These are phyloP conservation scores for Gastrolobium bilobum DNA, from an alignment of 306 rosid genomes.

Conservation along the genomic window DNA sequence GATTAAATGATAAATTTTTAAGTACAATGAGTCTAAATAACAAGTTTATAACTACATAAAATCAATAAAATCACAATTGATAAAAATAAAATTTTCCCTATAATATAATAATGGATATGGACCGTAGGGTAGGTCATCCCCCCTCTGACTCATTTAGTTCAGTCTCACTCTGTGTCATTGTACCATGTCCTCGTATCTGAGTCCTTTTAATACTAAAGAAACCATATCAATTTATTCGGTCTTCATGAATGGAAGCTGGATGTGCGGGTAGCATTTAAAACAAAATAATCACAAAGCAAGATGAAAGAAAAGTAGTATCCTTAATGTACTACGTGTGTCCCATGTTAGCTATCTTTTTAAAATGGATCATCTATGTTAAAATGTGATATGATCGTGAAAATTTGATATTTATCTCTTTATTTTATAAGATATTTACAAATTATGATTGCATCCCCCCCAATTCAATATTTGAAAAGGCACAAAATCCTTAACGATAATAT, in stretches of 20 bases:
- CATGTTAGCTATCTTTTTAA: conserved; percentile 18
- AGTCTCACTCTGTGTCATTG: conserved; percentile 38
- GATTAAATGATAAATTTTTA: too few relatives aligned
- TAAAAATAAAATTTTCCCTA: not conserved
- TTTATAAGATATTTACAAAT: too few relatives aligned
- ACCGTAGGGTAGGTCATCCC: conserved; percentile 51
- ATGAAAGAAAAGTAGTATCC: not conserved
- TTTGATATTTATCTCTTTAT: too few relatives aligned
- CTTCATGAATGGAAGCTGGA: conserved; percentile 51
- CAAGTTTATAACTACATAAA: too few relatives aligned
- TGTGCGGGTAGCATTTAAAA: conserved; percentile 26
- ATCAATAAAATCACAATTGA: too few relatives aligned
- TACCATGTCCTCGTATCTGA: conserved; percentile 15
- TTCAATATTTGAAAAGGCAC: too few relatives aligned
- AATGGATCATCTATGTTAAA: too few relatives aligned
- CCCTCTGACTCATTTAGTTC: conserved; percentile 45
- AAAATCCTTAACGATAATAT: too few relatives aligned
- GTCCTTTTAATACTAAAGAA: not conserved
- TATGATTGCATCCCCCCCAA: too few relatives aligned
- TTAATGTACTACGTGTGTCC: conserved; percentile 39
- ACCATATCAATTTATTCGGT: conserved; percentile 33
- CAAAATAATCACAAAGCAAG: not conserved
- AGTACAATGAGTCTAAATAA: too few relatives aligned
- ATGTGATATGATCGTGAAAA: too few relatives aligned
- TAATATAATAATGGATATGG: conserved; percentile 22